A percentile compares a stretch with the other conserved stretches of the same genome.
Conservation (phyloP, 176 grass and related monocot species). For the Cenchrus americanus region DNA sequence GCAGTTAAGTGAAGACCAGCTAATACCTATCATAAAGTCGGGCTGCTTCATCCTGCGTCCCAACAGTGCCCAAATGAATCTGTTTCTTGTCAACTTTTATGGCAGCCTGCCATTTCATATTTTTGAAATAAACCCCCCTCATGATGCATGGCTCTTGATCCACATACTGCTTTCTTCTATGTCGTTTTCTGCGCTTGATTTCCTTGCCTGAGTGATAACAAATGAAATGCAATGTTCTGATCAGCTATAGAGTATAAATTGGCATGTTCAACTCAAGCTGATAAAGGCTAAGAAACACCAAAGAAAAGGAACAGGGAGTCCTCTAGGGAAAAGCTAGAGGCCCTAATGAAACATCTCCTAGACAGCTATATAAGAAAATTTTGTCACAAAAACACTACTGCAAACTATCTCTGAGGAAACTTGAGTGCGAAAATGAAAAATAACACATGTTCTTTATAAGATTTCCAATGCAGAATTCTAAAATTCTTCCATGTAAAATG, state of each 20-base stretch:
- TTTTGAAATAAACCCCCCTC: slow-evolving; percentile 98
- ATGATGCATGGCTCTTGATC: slow-evolving; percentile 92
- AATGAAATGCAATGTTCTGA: slow-evolving; percentile 22
- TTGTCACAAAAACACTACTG: background rate
- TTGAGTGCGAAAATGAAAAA: background rate
- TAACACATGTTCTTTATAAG: slow-evolving; percentile 5
- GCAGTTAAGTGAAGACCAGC: slow-evolving; percentile 25
- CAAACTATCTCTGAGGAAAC: background rate
- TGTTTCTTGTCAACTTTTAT: slow-evolving; percentile 99
- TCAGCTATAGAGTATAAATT: slow-evolving; percentile 31
- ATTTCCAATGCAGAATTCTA: slow-evolving; percentile 13
- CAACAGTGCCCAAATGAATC: slow-evolving; percentile 98
- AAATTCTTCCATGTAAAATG: slow-evolving; percentile 20
- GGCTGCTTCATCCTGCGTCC: slow-evolving; percentile 91
- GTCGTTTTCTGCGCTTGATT: slow-evolving; percentile 87
- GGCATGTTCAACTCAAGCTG: background rate
- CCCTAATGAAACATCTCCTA: background rate
- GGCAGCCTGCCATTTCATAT: slow-evolving; percentile 99
- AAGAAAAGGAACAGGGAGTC: slow-evolving; percentile 7
- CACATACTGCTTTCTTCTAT: slow-evolving; percentile 89
- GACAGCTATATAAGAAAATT: slow-evolving; percentile 26
- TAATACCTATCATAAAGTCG: slow-evolving; percentile 96
- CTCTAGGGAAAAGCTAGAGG: slow-evolving; percentile 4
- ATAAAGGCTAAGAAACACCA: background rate
- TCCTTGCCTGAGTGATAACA: slow-evolving; percentile 65